Evolutionary conservation across 768 basidiomycete species (phyloP), one percentile per base, ranked within the genome.

Genomic region (Lentinus tigrinus): DNA sequence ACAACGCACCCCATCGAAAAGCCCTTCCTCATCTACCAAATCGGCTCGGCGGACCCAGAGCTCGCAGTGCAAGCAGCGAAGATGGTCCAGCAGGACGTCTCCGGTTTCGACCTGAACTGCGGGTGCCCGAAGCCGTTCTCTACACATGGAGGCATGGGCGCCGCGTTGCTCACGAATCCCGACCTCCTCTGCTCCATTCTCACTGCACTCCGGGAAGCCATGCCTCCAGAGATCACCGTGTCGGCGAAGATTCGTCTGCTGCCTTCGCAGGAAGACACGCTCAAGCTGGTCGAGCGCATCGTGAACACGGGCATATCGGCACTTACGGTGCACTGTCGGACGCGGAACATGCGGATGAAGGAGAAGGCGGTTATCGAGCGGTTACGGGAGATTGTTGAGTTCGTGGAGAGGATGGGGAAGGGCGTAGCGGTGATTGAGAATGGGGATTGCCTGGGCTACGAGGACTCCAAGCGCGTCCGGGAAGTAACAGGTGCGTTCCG

Each of bases 91-190:
- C 76, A 90, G 34, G 97, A 99, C 67, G 87, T 99, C 28, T 87
- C 95, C 0, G 97, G 95, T 19, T 80, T 99, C 66, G 97, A 98
- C 71, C 87, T 99, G 59, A 98, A 98, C 71, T 98, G 97, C 68
- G 97, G 96, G 0, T 99, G 96, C 69, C 95, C 95, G 0, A 96
- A 96, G 66, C 91, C 95, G 0, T 98, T 98, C 73, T 96, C 94
- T 21, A 94, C 93, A 0, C 89, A 91, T 63, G 75, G 88, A 0
- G 97, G 97, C 0, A 98, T 98, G 95, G 97, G 97, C 9, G 96
- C 97, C 0, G 96, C 95, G 3, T 78, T 99, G 14, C 84, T 99
- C 50, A 85, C 90, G 3, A 96, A 90, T 36, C 95, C 97, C 0
- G 94, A 98, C 67, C 77, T 94, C 31, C 81, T 99, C 9, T 95